Evolutionary conservation across 2,329 filamentous ascomycete species (phyloP).

Genomic region (Calycina herbarum): DNA sequence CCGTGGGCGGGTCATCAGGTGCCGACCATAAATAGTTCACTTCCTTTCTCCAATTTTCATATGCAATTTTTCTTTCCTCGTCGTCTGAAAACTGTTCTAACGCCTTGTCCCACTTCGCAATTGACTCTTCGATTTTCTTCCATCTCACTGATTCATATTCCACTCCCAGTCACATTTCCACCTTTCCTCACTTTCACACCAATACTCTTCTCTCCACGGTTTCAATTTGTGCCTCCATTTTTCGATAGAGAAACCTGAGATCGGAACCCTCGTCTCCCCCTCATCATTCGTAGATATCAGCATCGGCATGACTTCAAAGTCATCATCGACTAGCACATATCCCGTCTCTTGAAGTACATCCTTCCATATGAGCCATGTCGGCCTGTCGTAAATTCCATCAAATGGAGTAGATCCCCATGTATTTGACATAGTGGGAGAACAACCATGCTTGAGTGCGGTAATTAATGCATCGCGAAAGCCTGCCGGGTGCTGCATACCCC

Average conservation of each 20-base stretch:
- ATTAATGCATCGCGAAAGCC: neutral
- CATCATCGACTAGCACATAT: neutral
- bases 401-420: neutral
- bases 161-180: neutral
- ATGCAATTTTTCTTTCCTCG: no score
- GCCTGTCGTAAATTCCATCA: neutral
- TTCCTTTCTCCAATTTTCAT: no score
- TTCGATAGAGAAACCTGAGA: neutral
- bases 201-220: neutral
- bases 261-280: neutral
- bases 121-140: no score
- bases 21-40: no score
- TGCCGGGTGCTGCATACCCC: fast-evolving
- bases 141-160: neutral
- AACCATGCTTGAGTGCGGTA: neutral
- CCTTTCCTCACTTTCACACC: neutral
- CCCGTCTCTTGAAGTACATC: neutral
- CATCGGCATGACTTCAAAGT: neutral
- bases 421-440: neutral
- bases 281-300: neutral
- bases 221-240: neutral
- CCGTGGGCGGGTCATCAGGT: no score
- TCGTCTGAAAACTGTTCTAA: no score
- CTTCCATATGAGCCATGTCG: neutral
- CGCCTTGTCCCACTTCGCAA: no score